Percentiles rank a stretch among this genome's conserved stretches.
phyloP scores from a whole-genome alignment of 1,284 basidiomycete species.

The Malassezia dermatis region DNA sequence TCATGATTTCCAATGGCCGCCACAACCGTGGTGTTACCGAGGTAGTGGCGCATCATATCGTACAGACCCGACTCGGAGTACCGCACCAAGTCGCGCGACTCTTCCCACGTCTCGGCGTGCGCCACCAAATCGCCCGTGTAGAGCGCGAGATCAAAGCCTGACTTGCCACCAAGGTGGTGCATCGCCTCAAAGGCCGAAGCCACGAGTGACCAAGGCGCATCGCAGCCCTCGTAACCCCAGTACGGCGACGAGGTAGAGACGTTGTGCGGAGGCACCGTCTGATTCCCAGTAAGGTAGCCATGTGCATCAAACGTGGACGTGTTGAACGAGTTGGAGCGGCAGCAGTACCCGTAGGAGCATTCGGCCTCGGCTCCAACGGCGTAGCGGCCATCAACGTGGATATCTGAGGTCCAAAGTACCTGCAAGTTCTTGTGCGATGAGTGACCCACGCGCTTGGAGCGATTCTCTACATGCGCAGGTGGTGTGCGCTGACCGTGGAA shows the following conservation, averaged over 20 bases:
- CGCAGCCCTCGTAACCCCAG: conserved; percentile 52
- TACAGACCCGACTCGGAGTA: conserved; percentile 39
- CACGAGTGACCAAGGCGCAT: conserved; percentile 61
- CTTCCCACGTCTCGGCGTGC: conserved; percentile 33
- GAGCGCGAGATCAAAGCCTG: conserved; percentile 59
- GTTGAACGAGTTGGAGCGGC: conserved; percentile 50
- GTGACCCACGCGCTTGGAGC: not conserved
- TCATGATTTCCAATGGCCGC: conserved; percentile 45
- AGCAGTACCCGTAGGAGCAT: conserved; percentile 63
- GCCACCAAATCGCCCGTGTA: conserved; percentile 68
- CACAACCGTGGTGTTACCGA: conserved; percentile 37
- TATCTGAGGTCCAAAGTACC: conserved; percentile 65
- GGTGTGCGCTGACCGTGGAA: conserved; percentile 21
- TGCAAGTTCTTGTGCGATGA: conserved; percentile 53
- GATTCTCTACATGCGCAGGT: not conserved
- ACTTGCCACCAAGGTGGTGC: conserved; percentile 55
- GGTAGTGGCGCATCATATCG: conserved; percentile 25
- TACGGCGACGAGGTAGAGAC: conserved; percentile 30
- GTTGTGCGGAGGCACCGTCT: conserved; percentile 20
- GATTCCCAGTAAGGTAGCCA: conserved; percentile 21
- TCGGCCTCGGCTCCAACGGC: conserved; percentile 64
- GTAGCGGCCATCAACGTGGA: conserved; percentile 70
- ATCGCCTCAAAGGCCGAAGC: conserved; percentile 60
- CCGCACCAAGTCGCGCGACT: conserved; percentile 32
- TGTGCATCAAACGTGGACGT: conserved; percentile 53